Base-by-base conservation (phyloP, 208 protist species). In the Angomonas deanei region DNA sequence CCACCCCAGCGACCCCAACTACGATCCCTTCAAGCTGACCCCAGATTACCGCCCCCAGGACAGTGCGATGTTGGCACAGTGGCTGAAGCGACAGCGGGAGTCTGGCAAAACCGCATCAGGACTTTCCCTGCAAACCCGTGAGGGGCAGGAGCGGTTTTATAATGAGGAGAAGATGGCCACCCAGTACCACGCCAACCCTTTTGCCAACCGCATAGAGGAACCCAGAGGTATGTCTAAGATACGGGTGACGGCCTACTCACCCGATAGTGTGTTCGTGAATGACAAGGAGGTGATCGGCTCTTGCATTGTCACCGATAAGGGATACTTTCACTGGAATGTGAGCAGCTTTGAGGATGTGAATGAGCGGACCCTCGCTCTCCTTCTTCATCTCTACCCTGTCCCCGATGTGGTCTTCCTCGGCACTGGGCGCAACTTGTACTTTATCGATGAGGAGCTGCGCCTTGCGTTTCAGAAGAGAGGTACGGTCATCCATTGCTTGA, bases 141-240 rank as follows among this genome's bases (percentile, higher is more conserved):
- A 94, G 61, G 88, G 88, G 24, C 88, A 94, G 71, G 82, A 94
- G 67, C 76, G 88, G n/a, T 92, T 88, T 69, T 94, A 94, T 69
- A 91, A 94, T 54, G 88, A 94, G 67, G 84, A 94, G 66, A 94
- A 94, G 67, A 94, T 94, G 88, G 82, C 88, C n/a, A 94, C 88
- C 10, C 88, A 94, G 76, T 94, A 92, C 78, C 73, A 82, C 72
- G 88, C 82, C 17, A 94, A 94, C 64, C 88, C 88, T 4, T 94
- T 94, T 50, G 74, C 88, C 36, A 85, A 80, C 36, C 84, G 88
- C 32, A 76, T 94, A 1, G 88, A 94, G 76, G 76, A 78, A 21
- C 88, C 88, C 2, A 66, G 80, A 8, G 88, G 88, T 24, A 74
- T 91, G 67, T 74, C 82, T 8, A 82, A 83, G 68, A 82, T 83